Evolutionary conservation across 768 basidiomycete species (phyloP).

Genomic region (Tephrocybe sp.): DNA sequence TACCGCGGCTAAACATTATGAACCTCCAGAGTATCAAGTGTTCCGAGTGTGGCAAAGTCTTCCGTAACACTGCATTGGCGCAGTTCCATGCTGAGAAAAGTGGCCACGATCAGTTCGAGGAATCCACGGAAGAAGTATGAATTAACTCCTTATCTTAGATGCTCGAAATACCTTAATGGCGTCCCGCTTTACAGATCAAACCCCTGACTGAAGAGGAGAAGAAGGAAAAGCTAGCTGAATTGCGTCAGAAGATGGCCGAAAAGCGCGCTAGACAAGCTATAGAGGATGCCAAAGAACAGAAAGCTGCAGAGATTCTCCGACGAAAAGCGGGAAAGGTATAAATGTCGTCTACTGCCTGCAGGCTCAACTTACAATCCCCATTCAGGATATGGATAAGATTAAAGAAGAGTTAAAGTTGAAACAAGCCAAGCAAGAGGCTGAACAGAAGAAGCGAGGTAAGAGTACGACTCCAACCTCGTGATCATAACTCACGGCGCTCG

Average conservation of each 20-base stretch:
- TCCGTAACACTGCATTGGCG: slow-evolving; percentile 82
- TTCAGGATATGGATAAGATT: slow-evolving; percentile 66
- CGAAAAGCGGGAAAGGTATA: slow-evolving; percentile 82
- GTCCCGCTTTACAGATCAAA: slow-evolving; percentile 59
- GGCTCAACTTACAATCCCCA: background rate
- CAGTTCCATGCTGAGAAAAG: slow-evolving; percentile 94
- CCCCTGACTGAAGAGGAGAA: slow-evolving; percentile 96
- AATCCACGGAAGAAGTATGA: slow-evolving; percentile 86
- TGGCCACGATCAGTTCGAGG: slow-evolving; percentile 95
- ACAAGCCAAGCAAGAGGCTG: slow-evolving; percentile 81
- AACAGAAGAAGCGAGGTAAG: slow-evolving; percentile 73
- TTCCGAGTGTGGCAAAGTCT: slow-evolving; percentile 79
- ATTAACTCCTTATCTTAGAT: background rate
- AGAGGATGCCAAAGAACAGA: slow-evolving; percentile 70
- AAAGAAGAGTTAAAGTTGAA: slow-evolving; percentile 77
- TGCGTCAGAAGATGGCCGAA: slow-evolving; percentile 73
- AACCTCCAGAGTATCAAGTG: slow-evolving; percentile 74
- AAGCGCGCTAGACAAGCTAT: slow-evolving; percentile 75
- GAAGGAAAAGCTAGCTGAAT: slow-evolving; percentile 72
- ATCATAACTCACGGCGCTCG: background rate
- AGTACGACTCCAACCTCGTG: background rate
- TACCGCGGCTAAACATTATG: background rate
- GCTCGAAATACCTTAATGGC: background rate
- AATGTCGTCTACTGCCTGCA: background rate
- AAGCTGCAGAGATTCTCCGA: slow-evolving; percentile 73